Percentiles rank a stretch among this genome's conserved stretches.
Evolutionary conservation across 148 eudicot species (phyloP).

Genomic region (Beta vulgaris): DNA sequence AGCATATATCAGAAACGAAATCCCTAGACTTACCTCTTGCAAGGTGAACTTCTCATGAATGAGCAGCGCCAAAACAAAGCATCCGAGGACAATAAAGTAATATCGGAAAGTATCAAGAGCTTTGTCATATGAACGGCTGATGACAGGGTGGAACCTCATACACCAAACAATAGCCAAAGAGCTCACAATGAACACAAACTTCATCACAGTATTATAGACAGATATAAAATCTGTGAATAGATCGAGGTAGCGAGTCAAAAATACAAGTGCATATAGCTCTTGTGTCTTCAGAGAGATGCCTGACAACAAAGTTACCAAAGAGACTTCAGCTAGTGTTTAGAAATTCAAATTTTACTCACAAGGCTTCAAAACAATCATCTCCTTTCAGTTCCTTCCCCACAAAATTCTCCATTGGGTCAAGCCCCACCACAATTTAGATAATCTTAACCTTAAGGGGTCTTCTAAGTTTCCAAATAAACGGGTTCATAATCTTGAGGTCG

Average conservation of each 20-base stretch:
- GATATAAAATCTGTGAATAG: conserved; percentile 74
- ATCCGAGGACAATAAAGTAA: conserved; percentile 47
- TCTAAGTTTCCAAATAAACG: background rate
- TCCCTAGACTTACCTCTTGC: conserved; percentile 54
- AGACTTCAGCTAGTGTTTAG: background rate
- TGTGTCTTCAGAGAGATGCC: conserved; percentile 97
- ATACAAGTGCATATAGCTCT: conserved; percentile 79
- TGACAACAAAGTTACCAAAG: conserved; percentile 15
- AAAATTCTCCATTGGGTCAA: too few species aligned
- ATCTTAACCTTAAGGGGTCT: too few species aligned
- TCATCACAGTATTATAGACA: conserved; percentile 75
- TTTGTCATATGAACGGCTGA: conserved; percentile 73
- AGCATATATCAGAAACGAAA: background rate
- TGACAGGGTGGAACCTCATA: conserved; percentile 62
- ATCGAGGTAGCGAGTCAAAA: conserved; percentile 80
- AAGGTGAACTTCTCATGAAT: conserved; percentile 79
- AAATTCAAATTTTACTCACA: too few species aligned
- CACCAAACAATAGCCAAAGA: conserved; percentile 78
- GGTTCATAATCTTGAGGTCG: too few species aligned
- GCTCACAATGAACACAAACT: conserved; percentile 68
- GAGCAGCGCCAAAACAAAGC: conserved; percentile 64
- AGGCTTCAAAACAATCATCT: background rate
- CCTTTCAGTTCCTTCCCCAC: background rate
- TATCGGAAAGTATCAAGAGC: conserved; percentile 82
- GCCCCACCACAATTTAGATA: too few species aligned